Evolutionary conservation across 352 stramenopile species (phyloP).

Genomic region (Globisporangium echinulatum): DNA sequence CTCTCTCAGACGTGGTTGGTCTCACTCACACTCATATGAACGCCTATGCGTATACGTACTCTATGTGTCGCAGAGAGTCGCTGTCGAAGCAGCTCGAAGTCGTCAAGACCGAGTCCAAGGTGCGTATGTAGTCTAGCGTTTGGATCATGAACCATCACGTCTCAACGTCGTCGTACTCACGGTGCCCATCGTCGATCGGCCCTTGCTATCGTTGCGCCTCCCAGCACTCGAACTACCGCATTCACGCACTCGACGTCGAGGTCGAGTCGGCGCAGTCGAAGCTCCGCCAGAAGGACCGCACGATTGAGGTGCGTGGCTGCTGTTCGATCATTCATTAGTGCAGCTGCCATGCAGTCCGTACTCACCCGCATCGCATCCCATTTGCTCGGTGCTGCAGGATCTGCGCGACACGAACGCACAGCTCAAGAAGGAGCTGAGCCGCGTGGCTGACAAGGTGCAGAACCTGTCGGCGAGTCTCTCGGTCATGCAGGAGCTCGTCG

Average conservation of each 20-base stretch:
- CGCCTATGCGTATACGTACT: no score
- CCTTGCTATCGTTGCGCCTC: neutral
- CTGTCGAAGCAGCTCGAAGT: conserved; percentile 59
- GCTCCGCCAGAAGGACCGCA: conserved; percentile 63
- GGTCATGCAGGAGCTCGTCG: conserved; percentile 40
- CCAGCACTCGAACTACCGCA: conserved; percentile 61
- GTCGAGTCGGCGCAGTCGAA: conserved; percentile 72
- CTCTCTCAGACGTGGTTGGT: neutral
- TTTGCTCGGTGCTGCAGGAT: conserved; percentile 17
- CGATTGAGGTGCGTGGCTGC: conserved; percentile 30
- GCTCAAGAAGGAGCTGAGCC: conserved; percentile 59
- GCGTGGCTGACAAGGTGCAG: conserved; percentile 38
- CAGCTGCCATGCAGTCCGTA: neutral
- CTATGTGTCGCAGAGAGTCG: conserved; percentile 25
- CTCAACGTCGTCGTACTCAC: no score
- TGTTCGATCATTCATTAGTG: no score
- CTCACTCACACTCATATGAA: neutral
- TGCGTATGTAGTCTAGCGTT: conserved; percentile 1
- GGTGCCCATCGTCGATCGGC: neutral
- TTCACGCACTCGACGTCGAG: conserved; percentile 68
- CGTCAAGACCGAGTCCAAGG: conserved; percentile 64
- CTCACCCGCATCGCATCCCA: neutral
- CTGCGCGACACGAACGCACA: conserved; percentile 55
- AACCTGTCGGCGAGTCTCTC: conserved; percentile 42
- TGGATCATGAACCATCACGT: no score